These are phyloP conservation scores for Candida neerlandica DNA, from an alignment of 1,139 yeast genomes.

Conservation along the genomic window DNA sequence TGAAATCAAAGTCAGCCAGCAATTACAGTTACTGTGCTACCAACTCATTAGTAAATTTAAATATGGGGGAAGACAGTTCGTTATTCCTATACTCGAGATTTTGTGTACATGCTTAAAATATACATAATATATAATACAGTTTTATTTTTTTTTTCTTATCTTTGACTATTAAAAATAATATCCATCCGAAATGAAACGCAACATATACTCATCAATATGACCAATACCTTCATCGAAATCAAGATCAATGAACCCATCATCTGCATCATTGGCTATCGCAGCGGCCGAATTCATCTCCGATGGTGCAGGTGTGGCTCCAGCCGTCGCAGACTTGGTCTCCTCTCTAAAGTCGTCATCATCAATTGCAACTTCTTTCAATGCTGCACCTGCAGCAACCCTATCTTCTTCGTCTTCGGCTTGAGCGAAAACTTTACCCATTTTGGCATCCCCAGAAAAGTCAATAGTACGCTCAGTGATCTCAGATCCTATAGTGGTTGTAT, in stretches of 20 bases:
- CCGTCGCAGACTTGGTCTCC: constrained; percentile 34
- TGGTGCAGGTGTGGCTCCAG: constrained; percentile 38
- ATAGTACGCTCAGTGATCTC: constrained; percentile 42
- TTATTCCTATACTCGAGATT: neutral
- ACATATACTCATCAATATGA: constrained; percentile 96
- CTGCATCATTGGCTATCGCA: constrained; percentile 19
- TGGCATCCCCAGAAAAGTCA: constrained; percentile 43
- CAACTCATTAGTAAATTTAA: too few species aligned
- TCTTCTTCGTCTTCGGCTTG: constrained; percentile 98
- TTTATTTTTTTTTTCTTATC: neutral
- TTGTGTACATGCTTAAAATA: neutral
- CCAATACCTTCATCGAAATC: constrained; percentile 79
- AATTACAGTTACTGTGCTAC: too few species aligned
- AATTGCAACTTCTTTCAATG: constrained; percentile 80
- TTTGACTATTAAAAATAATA: constrained; percentile 19
- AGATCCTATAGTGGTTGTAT: constrained; percentile 43
- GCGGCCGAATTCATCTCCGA: constrained; percentile 18
- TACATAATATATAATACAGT: constrained; percentile 5
- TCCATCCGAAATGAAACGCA: constrained; percentile 84
- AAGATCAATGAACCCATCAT: constrained; percentile 39
- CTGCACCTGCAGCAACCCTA: constrained; percentile 86
- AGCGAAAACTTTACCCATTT: constrained; percentile 71
- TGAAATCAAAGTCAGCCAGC: too few species aligned
- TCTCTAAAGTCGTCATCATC: constrained; percentile 82
- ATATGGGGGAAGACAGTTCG: too few species aligned